These are phyloP conservation scores for Micractinium sp. DNA, from an alignment of 139 green algal species.

Conservation along the genomic window DNA sequence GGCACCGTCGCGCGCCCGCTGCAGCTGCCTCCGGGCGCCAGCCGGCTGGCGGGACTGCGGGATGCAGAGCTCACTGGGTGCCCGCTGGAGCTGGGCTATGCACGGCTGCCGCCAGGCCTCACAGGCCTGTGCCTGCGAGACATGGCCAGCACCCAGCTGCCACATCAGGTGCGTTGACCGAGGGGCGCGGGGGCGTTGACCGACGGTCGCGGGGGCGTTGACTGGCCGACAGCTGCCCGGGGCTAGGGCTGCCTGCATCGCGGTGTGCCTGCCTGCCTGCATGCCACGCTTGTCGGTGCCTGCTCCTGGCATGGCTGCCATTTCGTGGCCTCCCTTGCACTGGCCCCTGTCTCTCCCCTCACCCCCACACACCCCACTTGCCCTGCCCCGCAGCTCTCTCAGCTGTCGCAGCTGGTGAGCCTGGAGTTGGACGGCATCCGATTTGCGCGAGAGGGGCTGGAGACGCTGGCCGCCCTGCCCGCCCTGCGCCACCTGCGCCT, in stretches of 20 bases:
- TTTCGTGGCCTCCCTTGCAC: too few relatives aligned
- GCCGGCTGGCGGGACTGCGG: not conserved
- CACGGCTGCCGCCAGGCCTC: not conserved
- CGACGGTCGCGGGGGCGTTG: too few relatives aligned
- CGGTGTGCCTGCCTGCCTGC: not conserved
- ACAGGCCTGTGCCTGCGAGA: constrained; percentile 3
- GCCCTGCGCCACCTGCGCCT: not conserved
- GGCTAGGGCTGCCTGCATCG: not conserved
- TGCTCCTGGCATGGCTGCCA: not conserved
- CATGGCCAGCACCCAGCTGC: constrained; percentile 8
- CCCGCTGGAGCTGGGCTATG: constrained; percentile 6
- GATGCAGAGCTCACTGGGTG: not conserved
- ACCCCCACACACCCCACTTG: not conserved
- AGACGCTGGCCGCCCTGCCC: not conserved
- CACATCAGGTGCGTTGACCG: not conserved
- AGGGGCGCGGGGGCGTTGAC: not conserved
- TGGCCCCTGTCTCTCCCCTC: too few relatives aligned
- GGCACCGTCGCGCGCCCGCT: constrained; percentile 3
- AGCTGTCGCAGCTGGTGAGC: not conserved
- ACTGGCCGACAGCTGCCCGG: not conserved
- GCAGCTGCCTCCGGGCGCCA: not conserved
- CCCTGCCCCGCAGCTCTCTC: not conserved
- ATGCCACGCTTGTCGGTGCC: not conserved
- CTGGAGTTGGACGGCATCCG: constrained; percentile 7
- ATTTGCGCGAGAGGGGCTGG: not conserved